Evolutionary conservation across 768 basidiomycete genomes (phyloP), one percentile per base, ranked within the genome.

Genomic region (Chalciporus piperatus): DNA sequence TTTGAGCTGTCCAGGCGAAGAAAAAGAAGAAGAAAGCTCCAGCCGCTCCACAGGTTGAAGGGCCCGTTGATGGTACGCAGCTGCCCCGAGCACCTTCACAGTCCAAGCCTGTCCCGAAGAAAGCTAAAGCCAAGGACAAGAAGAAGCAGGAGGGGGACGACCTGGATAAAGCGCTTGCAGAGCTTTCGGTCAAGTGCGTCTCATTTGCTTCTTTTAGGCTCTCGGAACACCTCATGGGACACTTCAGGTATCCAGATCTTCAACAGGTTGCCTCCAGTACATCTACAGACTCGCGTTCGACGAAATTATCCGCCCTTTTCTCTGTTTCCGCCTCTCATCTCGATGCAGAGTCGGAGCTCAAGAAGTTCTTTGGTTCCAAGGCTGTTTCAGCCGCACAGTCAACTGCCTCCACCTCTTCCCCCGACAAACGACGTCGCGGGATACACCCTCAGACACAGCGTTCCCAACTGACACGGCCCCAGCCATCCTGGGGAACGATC

Each of bases 301-400:
- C 70, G 32, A 67, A 72, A 19, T 63, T 82, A 47, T 67, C 78
- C 11, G 67, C 78, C 42, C 80, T 97, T 1, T 76, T 96, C 17
- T 74, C 89, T 0, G 85, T 96, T n/a, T 92, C 90, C 1, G 74
- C 86, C 1, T 74, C 85, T 37, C 78, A 92, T 59, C 82, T 99
- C 14, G 93, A 98, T 56, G 77, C 85, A 11, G 93, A 96, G 52
- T 87, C 87, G 0, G 97, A 99, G 65, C 81, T 98, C 71, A 84
- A 89, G 49, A 87, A 84, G 56, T 96, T 98, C 77, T 99, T 99
- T 64, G 96, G 96, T 2, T 80, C 90, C 17, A 89, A 86, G 61
- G 94, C 97, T 51, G 80, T 98, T 9, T 74, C 76, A n/a, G 82
- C 86, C 2, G 77, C 76, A 25, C 81, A 80, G 66, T 66, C 69